Conservation (phyloP, 1,284 basidiomycete species). For the Irpex lacteus region DNA sequence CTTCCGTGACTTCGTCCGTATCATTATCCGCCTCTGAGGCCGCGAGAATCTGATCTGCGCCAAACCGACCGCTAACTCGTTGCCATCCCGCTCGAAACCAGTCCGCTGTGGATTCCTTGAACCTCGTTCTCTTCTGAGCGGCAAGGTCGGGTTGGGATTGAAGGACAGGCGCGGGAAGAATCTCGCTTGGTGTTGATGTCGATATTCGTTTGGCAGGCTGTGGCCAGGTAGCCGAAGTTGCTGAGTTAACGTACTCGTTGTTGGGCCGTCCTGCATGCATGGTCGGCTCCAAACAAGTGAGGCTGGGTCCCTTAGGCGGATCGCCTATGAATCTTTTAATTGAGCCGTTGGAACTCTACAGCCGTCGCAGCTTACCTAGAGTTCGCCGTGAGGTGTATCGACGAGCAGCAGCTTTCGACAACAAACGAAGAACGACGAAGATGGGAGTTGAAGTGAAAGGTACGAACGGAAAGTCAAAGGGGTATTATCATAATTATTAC, state of each 20-base stretch:
- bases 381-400: background rate
- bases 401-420: background rate
- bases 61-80: constrained; percentile 40
- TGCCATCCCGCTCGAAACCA: constrained; percentile 40
- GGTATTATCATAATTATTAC: too few species aligned
- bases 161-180: constrained; percentile 7
- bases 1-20: constrained; percentile 35
- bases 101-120: constrained; percentile 22
- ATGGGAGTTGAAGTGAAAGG: background rate
- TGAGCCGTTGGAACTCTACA: too few species aligned
- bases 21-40: constrained; percentile 39
- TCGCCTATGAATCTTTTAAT: background rate
- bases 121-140: constrained; percentile 31
- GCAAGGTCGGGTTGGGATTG: constrained; percentile 6
- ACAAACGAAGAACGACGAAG: background rate
- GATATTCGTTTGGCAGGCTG: background rate
- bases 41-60: constrained; percentile 39
- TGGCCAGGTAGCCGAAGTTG: background rate
- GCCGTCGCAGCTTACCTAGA: background rate
- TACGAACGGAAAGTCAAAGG: background rate
- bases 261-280: background rate
- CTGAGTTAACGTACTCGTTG: background rate
- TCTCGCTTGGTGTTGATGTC: background rate
- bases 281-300: background rate
- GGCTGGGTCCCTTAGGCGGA: background rate